phyloP scores from a whole-genome alignment of 805 yeast species.

The Pichia scutulata region DNA sequence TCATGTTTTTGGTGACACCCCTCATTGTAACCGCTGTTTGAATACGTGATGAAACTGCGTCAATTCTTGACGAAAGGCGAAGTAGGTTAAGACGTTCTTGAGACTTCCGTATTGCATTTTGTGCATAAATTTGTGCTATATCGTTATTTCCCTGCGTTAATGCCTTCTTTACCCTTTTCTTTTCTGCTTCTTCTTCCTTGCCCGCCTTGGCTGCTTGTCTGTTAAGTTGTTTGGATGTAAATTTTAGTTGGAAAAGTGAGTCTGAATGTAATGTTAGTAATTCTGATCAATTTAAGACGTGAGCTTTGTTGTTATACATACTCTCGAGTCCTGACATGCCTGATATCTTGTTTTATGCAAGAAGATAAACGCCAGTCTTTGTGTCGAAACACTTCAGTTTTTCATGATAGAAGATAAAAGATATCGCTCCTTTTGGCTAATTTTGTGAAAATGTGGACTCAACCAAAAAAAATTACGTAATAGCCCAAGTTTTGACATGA shows the following conservation, averaged over 20 bases:
- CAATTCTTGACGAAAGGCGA: constrained; percentile 80
- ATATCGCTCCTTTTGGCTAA: background rate
- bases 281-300: too few relatives aligned
- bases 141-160: constrained; percentile 79
- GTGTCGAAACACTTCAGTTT: background rate
- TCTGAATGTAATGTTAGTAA: constrained; percentile 28
- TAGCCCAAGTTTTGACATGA: too few relatives aligned
- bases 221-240: constrained; percentile 88
- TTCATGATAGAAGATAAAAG: background rate
- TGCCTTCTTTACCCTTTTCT: constrained; percentile 85
- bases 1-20: constrained; percentile 89
- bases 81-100: constrained; percentile 79
- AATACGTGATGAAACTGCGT: constrained; percentile 91
- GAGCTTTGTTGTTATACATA: constrained; percentile 18
- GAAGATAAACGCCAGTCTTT: background rate
- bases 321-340: constrained; percentile 37
- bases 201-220: constrained; percentile 87
- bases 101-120: constrained; percentile 87
- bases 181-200: constrained; percentile 82
- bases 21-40: constrained; percentile 99
- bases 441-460: background rate
- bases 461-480: too few relatives aligned
- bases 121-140: constrained; percentile 90
- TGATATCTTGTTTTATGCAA: background rate
- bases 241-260: constrained; percentile 62